Conservation (phyloP, 208 protist species). For the Trichomonas gallinae region DNA sequence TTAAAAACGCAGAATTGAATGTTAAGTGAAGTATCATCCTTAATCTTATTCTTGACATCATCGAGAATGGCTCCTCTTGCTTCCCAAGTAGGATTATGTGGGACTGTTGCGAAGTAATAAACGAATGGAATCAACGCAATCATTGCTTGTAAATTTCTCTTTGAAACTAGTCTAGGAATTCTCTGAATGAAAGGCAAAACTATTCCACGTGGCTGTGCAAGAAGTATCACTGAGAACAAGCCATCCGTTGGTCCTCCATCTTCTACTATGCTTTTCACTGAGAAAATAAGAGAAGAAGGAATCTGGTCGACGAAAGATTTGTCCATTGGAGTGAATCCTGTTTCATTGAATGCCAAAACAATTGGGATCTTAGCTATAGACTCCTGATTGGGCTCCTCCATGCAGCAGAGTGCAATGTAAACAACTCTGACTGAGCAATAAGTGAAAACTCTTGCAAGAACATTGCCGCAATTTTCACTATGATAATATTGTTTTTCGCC, state of each 20-base stretch:
- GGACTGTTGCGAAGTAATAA: background rate
- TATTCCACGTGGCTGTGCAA: background rate
- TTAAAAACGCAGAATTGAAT: too few species aligned
- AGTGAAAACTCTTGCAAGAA: background rate
- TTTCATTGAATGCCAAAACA: background rate
- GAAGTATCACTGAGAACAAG: background rate
- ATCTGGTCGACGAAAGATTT: background rate
- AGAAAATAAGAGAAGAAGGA: background rate
- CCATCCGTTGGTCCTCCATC: background rate
- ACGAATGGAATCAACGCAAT: background rate
- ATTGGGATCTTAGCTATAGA: background rate
- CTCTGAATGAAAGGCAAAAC: background rate
- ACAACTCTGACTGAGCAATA: background rate
- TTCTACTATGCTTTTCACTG: background rate
- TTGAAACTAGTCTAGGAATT: background rate
- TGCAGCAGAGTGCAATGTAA: background rate
- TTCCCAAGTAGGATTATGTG: background rate
- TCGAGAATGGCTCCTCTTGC: background rate
- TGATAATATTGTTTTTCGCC: background rate
- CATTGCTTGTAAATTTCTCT: background rate
- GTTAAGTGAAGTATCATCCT: too few species aligned
- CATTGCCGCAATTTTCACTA: background rate
- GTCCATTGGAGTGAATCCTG: background rate
- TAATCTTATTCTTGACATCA: too few species aligned
- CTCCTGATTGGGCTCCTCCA: background rate